These are phyloP conservation scores for Syzygium grande DNA, from an alignment of 345 rosid species.

Conservation along the genomic window DNA sequence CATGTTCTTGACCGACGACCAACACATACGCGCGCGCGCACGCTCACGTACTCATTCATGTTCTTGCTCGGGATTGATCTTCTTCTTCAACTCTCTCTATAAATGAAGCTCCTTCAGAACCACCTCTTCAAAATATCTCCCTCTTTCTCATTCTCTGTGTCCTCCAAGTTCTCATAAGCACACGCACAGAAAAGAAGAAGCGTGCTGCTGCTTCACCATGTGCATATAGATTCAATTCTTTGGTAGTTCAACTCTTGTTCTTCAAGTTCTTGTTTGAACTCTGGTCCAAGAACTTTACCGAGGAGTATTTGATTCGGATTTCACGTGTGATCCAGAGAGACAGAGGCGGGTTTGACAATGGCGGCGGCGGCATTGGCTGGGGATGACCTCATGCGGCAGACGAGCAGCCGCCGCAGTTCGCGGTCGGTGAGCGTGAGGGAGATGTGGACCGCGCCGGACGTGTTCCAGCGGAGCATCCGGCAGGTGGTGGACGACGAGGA, in stretches of 20 bases:
- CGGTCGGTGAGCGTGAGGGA: constrained; percentile 13
- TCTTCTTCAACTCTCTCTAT: background rate
- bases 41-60: background rate
- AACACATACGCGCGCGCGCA: background rate
- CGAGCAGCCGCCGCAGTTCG: constrained; percentile 17
- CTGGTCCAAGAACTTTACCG: background rate
- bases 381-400: constrained; percentile 16
- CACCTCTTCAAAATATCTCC: background rate
- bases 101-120: background rate
- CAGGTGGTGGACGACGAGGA: constrained; percentile 13
- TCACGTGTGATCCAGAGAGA: background rate
- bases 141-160: background rate
- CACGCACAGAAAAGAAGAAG: background rate
- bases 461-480: constrained; percentile 11
- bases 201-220: background rate
- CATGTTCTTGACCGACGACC: constrained; percentile 2
- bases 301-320: background rate
- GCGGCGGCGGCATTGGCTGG: constrained; percentile 13
- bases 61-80: background rate
- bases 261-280: background rate
- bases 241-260: background rate
- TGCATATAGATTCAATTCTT: background rate
- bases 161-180: background rate
- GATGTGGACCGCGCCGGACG: constrained; percentile 12
- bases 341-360: background rate